Percentiles rank a stretch among this genome's conserved stretches.
These are phyloP conservation scores for Juglanconis juglandina DNA, from an alignment of 2,329 filamentous ascomycete genomes.

Conservation along the genomic window DNA sequence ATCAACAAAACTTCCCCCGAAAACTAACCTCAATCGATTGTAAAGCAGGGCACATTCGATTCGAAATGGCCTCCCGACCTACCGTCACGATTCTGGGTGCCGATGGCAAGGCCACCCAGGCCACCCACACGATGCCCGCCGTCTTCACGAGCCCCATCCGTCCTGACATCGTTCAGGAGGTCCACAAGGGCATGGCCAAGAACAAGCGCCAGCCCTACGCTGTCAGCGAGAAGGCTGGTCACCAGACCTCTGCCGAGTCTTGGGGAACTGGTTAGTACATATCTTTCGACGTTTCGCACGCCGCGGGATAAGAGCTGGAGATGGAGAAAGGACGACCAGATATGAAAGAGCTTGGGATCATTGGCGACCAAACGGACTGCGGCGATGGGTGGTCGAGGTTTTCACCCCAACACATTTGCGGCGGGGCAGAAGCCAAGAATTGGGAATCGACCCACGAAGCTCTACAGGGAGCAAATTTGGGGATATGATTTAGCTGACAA, in stretches of 20 bases:
- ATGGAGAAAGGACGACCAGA: background rate
- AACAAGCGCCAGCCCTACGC: slow-evolving; percentile 99
- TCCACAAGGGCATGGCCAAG: slow-evolving; percentile 99
- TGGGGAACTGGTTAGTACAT: slow-evolving; percentile 91
- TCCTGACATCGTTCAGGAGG: slow-evolving; percentile 97
- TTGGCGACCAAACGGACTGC: background rate
- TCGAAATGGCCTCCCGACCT: slow-evolving; percentile 87
- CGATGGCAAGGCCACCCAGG: slow-evolving; percentile 88
- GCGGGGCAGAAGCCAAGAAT: background rate
- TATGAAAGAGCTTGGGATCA: background rate
- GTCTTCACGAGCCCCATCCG: slow-evolving; percentile 98
- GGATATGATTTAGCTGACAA: slow-evolving; percentile 23
- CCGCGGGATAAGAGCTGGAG: background rate
- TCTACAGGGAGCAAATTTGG: background rate
- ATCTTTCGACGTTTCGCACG: slow-evolving; percentile 1
- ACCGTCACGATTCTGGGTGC: slow-evolving; percentile 96
- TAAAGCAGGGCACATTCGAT: slow-evolving; percentile 27
- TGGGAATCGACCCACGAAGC: background rate
- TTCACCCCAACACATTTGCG: background rate
- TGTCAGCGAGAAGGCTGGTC: slow-evolving; percentile 99
- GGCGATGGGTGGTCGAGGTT: background rate
- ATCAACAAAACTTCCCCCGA: background rate
- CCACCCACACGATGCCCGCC: slow-evolving; percentile 87
- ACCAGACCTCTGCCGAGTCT: slow-evolving; percentile 99
- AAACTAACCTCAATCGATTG: slow-evolving; percentile 5